Evolutionary conservation across 306 rosid species (phyloP), one percentile per base, ranked within the genome.

Genomic region (Cercis canadensis): DNA sequence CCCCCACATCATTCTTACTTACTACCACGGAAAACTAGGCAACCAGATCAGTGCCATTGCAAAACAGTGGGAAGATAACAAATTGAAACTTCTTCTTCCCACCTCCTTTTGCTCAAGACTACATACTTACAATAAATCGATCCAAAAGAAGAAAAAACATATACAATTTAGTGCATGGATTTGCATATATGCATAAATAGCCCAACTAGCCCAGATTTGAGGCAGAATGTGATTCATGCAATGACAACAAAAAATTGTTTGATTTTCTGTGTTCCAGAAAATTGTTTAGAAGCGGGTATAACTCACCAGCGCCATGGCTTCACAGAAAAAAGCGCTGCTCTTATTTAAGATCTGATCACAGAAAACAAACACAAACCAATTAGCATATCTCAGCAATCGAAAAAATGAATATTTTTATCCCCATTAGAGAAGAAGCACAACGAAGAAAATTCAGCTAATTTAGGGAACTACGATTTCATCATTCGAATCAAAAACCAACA

Each of bases 251-350:
- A 24, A 24, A 24, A 24, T n/a, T 34, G 39, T 34, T 34, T 7
- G 7, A 4, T 34, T 7, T 34, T 3, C 4, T 34, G 5, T 34
- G 39, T 0, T 47, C 1, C 11, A 33, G 8, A 50, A 11, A 47
- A 47, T 16, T 32, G 7, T 17, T 6, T 7, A 39, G 9, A 67
- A 36, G 5, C 6, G 24, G 56, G 56, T 29, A 0, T n/a, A 4
- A 81, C 96, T 80, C 78, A 85, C 92, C 87, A 91, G 85, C 75
- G 90, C 88, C 97, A 91, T 91, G 74, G 87, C 89, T 87, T 76
- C 52, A n/a, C 46, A 74, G 76, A 80, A 75, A 77, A 74, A 69
- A 56, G 81, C 29, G 72, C 75, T 56, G 69, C 87, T 32, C 83
- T 34, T 60, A 80, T 21, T 32, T 19, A 70, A 76, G 96, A 91